Conservation (phyloP, 306 rosid species). For the Sicyos edulis region DNA sequence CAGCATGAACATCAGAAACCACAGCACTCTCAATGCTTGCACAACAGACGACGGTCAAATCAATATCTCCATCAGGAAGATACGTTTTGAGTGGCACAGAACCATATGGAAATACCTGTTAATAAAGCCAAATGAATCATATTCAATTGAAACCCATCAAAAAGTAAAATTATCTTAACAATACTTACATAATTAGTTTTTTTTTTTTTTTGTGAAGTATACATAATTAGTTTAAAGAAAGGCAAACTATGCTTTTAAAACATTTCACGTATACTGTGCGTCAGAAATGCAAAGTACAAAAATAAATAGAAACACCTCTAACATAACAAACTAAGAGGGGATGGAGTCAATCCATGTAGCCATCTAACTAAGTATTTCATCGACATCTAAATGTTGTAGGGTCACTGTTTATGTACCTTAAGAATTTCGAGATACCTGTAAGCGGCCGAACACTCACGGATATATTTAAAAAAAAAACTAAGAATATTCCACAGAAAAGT, state of each 20-base stretch:
- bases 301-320: not conserved
- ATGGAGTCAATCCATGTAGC: no score
- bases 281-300: not conserved
- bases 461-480: no score
- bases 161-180: not conserved
- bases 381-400: no score
- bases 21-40: slow-evolving; percentile 49
- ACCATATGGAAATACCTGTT: slow-evolving; percentile 78
- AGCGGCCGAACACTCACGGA: no score
- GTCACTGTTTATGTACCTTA: no score
- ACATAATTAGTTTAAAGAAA: not conserved
- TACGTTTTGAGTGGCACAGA: slow-evolving; percentile 87
- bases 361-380: no score
- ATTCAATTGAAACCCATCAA: not conserved
- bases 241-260: not conserved
- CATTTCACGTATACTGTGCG: not conserved
- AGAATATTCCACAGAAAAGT: no score
- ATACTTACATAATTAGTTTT: not conserved
- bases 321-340: not conserved
- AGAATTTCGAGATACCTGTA: no score
- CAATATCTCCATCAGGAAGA: slow-evolving; percentile 94
- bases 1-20: slow-evolving; percentile 48
- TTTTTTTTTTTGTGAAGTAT: no score
- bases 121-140: slow-evolving; percentile 7
- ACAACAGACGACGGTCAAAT: slow-evolving; percentile 55